These are phyloP conservation scores for Fagopyrum esculentum DNA, from an alignment of 148 eudicot species.

Conservation along the genomic window DNA sequence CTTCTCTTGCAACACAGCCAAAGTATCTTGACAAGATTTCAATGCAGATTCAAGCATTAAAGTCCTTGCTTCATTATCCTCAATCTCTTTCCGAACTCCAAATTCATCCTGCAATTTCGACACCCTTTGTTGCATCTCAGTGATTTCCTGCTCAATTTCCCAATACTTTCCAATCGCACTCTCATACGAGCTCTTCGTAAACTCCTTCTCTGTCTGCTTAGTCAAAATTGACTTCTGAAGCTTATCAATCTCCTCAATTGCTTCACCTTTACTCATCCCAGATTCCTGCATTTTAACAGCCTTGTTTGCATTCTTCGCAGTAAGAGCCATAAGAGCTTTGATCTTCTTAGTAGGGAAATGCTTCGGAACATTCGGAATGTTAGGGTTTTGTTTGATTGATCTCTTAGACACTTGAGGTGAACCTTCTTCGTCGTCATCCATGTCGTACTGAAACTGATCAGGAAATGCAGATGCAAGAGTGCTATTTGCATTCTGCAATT, in stretches of 20 bases:
- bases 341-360: slow-evolving; percentile 39
- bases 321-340: slow-evolving; percentile 47
- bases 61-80: slow-evolving; percentile 74
- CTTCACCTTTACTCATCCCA: slow-evolving; percentile 62
- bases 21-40: slow-evolving; percentile 66
- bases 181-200: slow-evolving; percentile 84
- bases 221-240: slow-evolving; percentile 71
- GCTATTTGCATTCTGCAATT: slow-evolving; percentile 83
- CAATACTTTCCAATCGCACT: slow-evolving; percentile 67
- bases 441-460: slow-evolving; percentile 50
- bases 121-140: slow-evolving; percentile 58
- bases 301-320: slow-evolving; percentile 19
- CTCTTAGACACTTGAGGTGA: slow-evolving; percentile 25
- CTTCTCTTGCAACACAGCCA: slow-evolving; percentile 64
- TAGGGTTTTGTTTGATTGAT: slow-evolving; percentile 17
- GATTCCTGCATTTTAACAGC: slow-evolving; percentile 29
- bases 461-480: slow-evolving; percentile 84
- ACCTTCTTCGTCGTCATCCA: slow-evolving; percentile 69
- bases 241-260: slow-evolving; percentile 74
- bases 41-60: slow-evolving; percentile 82
- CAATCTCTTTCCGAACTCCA: slow-evolving; percentile 47
- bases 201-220: slow-evolving; percentile 84
- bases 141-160: slow-evolving; percentile 65
- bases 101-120: slow-evolving; percentile 76
- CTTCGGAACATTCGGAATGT: slow-evolving; percentile 52